phyloP scores from a whole-genome alignment of 2,329 filamentous ascomycete species.

The Paecilomyces fulvus region DNA sequence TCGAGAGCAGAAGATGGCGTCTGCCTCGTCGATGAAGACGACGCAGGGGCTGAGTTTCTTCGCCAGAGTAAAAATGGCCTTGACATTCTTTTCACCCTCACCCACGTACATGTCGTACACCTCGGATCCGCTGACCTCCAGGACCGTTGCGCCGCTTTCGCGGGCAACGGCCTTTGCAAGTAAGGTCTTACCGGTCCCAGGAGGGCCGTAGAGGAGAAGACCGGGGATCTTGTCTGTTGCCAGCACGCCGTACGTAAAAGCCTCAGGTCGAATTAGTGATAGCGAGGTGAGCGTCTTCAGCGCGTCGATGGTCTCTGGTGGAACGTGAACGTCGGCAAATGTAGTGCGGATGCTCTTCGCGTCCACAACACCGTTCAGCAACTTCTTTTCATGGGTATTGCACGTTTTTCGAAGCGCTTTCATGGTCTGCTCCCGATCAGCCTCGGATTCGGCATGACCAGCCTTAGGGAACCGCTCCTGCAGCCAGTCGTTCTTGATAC shows the following conservation, averaged over 20 bases:
- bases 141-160: slow-evolving; percentile 57
- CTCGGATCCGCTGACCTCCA: slow-evolving; percentile 83
- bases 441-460: slow-evolving; percentile 21
- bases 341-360: slow-evolving; percentile 74
- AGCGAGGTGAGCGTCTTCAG: slow-evolving; percentile 83
- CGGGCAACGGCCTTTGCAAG: slow-evolving; percentile 58
- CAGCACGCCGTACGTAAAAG: slow-evolving; percentile 92
- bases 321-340: slow-evolving; percentile 78
- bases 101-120: slow-evolving; percentile 97
- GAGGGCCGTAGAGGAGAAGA: slow-evolving; percentile 78
- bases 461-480: slow-evolving; percentile 24
- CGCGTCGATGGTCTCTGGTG: slow-evolving; percentile 73
- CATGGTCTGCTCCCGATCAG: slow-evolving; percentile 34
- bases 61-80: slow-evolving; percentile 81
- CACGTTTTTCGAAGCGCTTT: slow-evolving; percentile 48
- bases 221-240: slow-evolving; percentile 86
- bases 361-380: slow-evolving; percentile 75
- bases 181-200: slow-evolving; percentile 57
- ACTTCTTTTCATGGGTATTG: slow-evolving; percentile 71
- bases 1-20: slow-evolving; percentile 78
- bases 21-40: slow-evolving; percentile 95
- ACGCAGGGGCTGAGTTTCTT: slow-evolving; percentile 87
- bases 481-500: slow-evolving; percentile 29
- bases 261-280: slow-evolving; percentile 78
- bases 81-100: slow-evolving; percentile 92